phyloP scores from a whole-genome alignment of 768 basidiomycete genomes.

The Panaeolus cyanescens region DNA sequence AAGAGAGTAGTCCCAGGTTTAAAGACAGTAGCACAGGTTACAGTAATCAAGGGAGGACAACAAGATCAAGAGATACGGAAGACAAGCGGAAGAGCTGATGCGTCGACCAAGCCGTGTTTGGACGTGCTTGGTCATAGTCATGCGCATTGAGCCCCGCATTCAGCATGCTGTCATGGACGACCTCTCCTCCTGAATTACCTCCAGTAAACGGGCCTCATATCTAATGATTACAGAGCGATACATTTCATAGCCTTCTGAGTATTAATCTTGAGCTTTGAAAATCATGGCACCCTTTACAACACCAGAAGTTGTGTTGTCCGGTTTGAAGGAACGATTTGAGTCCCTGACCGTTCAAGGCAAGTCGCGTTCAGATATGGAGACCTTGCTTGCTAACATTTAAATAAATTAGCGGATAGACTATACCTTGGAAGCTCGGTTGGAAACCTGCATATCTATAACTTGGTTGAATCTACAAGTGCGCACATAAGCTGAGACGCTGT shows the following conservation, averaged over 20 bases:
- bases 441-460: slow-evolving; percentile 35
- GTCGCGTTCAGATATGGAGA: background rate
- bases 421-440: slow-evolving; percentile 39
- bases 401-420: slow-evolving; percentile 42
- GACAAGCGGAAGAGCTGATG: background rate
- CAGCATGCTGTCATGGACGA: slow-evolving; percentile 18
- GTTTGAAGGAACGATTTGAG: slow-evolving; percentile 53
- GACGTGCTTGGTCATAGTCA: slow-evolving; percentile 19
- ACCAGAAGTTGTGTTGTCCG: slow-evolving; percentile 35
- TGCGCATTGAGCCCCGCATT: slow-evolving; percentile 66
- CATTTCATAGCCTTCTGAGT: background rate
- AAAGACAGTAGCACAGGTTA: too few species aligned
- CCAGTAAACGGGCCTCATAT: background rate
- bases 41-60: background rate
- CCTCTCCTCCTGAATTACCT: background rate
- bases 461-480: slow-evolving; percentile 14
- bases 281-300: slow-evolving; percentile 39
- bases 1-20: too few species aligned
- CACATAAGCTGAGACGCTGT: slow-evolving; percentile 6
- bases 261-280: background rate
- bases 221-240: background rate
- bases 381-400: slow-evolving; percentile 3
- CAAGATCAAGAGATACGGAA: background rate
- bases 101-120: background rate
- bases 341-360: slow-evolving; percentile 48